phyloP scores from a whole-genome alignment of 805 yeast genomes.

The Candida hungchunana region DNA sequence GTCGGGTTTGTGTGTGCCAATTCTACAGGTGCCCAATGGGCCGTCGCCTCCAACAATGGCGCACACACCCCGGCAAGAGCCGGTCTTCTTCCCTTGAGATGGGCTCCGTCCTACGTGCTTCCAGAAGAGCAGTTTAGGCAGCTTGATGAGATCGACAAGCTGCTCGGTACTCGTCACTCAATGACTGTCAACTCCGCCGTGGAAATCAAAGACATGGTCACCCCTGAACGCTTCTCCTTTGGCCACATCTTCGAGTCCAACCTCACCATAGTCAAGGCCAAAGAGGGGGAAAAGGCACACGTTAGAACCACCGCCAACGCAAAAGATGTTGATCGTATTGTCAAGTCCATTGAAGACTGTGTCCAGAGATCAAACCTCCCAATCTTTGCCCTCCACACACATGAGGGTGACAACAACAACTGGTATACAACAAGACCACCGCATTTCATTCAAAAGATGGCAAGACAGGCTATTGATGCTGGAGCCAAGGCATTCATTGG shows the following conservation, averaged over 20 bases:
- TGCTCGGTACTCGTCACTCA: slow-evolving; percentile 28
- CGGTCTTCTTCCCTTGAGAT: slow-evolving; percentile 27
- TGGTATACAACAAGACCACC: slow-evolving; percentile 30
- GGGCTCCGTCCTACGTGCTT: slow-evolving; percentile 26
- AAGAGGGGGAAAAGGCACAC: slow-evolving; percentile 25
- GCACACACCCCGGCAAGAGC: slow-evolving; percentile 27
- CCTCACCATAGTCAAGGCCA: slow-evolving; percentile 21
- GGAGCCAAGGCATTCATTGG: slow-evolving; percentile 29
- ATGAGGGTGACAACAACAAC: slow-evolving; percentile 29
- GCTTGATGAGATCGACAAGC: slow-evolving; percentile 26
- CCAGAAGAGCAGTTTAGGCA: slow-evolving; percentile 26
- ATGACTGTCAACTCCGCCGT: slow-evolving; percentile 27
- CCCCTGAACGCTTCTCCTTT: slow-evolving; percentile 24
- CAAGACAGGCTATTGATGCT: slow-evolving; percentile 24
- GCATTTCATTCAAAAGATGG: slow-evolving; percentile 25
- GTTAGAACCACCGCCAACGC: slow-evolving; percentile 24
- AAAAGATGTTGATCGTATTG: slow-evolving; percentile 21
- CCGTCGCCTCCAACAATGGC: slow-evolving; percentile 26
- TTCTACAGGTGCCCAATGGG: slow-evolving; percentile 26
- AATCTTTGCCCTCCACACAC: slow-evolving; percentile 27
- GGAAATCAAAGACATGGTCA: slow-evolving; percentile 25
- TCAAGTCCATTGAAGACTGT: slow-evolving; percentile 24
- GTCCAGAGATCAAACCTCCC: slow-evolving; percentile 26
- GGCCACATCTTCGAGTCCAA: slow-evolving; percentile 29
- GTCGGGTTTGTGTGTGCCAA: slow-evolving; percentile 26